Evolutionary conservation across 2,329 filamentous ascomycete species (phyloP).

Genomic region (Claviceps arundinis): DNA sequence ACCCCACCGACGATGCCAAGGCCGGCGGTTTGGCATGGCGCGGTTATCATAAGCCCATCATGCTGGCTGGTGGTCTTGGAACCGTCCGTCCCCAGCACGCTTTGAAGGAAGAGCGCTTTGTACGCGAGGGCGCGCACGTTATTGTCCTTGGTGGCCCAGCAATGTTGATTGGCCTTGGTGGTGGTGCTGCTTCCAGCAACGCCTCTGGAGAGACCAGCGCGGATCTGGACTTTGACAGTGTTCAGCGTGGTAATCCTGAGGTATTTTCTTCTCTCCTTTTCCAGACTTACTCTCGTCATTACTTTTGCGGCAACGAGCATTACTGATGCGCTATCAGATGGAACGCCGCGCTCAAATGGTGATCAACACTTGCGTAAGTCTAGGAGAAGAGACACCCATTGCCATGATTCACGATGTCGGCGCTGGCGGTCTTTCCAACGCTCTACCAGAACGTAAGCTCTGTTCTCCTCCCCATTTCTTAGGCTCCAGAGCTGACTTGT

Average conservation of each 20-base stretch:
- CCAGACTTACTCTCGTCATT: not conserved
- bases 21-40: conserved; percentile 44
- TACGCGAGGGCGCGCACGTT: conserved; percentile 76
- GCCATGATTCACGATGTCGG: conserved; percentile 97
- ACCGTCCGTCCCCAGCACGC: conserved; percentile 86
- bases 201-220: conserved; percentile 78
- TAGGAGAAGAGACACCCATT: conserved; percentile 79
- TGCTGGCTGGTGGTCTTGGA: conserved; percentile 92
- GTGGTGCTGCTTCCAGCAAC: conserved; percentile 86
- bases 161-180: conserved; percentile 94
- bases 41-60: conserved; percentile 96
- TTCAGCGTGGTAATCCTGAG: conserved; percentile 92
- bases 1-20: conserved; percentile 7
- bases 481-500: not conserved
- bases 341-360: conserved; percentile 94
- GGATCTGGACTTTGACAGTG: conserved; percentile 91
- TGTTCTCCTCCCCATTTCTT: not conserved
- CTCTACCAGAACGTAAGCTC: conserved; percentile 55
- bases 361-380: conserved; percentile 81
- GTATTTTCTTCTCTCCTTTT: conserved; percentile 1
- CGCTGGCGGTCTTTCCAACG: conserved; percentile 65
- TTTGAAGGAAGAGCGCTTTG: conserved; percentile 66
- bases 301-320: not conserved
- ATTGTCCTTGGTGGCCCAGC: conserved; percentile 91
- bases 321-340: conserved; percentile 33